Evolutionary conservation across 441 rosid genomes (phyloP).

Genomic region (Francoa sonchifolia): DNA sequence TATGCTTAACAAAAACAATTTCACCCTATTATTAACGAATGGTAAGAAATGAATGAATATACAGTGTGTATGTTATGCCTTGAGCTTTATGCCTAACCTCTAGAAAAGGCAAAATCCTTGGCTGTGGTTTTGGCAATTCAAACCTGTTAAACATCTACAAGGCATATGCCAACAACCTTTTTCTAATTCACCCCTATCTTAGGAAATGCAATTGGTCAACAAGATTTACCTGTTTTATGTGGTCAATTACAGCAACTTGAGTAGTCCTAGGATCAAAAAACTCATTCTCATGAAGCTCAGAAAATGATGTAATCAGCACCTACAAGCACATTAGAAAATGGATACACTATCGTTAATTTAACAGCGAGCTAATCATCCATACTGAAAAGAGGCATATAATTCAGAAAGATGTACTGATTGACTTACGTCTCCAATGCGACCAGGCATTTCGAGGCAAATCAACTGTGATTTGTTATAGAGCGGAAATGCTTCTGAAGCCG

Average conservation of each 20-base stretch:
- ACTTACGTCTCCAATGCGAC: conserved; percentile 58
- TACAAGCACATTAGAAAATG: conserved; percentile 17
- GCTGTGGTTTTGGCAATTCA: no score
- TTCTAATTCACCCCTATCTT: no score
- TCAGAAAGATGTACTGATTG: neutral
- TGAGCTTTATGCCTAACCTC: neutral
- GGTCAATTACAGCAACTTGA: conserved; percentile 74
- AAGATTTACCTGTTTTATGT: conserved; percentile 72
- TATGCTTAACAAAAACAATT: no score
- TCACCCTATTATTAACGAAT: no score
- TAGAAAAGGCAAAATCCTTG: neutral
- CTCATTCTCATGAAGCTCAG: conserved; percentile 50
- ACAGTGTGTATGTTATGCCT: neutral
- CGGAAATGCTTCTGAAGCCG: conserved; percentile 75
- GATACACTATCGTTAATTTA: no score
- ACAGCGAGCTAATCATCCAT: no score
- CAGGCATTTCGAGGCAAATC: conserved; percentile 74
- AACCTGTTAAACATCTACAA: no score
- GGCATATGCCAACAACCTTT: no score
- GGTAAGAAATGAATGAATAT: no score
- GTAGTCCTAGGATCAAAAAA: conserved; percentile 86
- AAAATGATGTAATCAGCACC: conserved; percentile 60
- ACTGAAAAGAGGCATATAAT: no score
- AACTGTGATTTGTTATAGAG: conserved; percentile 75
- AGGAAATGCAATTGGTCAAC: neutral